Evolutionary conservation across 345 rosid species (phyloP).

Genomic region (Garcia nutans): DNA sequence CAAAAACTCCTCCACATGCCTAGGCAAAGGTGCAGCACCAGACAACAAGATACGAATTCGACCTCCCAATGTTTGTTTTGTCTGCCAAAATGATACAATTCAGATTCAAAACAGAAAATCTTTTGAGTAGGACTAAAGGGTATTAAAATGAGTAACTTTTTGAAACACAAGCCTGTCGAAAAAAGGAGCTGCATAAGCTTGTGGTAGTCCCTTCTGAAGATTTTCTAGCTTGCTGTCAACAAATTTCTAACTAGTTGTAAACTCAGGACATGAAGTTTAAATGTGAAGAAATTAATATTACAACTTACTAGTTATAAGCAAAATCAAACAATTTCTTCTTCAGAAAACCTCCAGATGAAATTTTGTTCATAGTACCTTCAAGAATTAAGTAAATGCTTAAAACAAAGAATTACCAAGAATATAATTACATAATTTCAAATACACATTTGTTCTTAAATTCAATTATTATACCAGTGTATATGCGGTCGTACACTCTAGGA

Average conservation of each 20-base stretch:
- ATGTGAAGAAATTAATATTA: conserved; percentile 2
- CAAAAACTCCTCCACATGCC: conserved; percentile 85
- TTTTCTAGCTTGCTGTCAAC: conserved; percentile 66
- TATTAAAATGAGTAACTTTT: conserved; percentile 46
- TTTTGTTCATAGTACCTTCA: conserved; percentile 66
- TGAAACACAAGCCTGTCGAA: conserved; percentile 74
- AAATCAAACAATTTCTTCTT: conserved; percentile 64
- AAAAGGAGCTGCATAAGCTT: conserved; percentile 82
- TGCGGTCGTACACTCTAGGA: conserved; percentile 84
- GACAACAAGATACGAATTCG: conserved; percentile 68
- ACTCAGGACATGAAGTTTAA: conserved; percentile 6
- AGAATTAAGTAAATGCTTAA: conserved; percentile 19
- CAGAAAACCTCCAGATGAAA: conserved; percentile 62
- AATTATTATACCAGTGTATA: conserved; percentile 57
- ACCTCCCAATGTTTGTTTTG: conserved; percentile 81
- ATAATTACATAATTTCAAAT: not conserved
- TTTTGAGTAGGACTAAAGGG: not conserved
- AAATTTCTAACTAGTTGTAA: conserved; percentile 22
- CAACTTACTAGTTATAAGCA: conserved; percentile 82
- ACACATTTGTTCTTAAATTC: not conserved
- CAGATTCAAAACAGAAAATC: conserved; percentile 3
- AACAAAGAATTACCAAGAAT: not conserved
- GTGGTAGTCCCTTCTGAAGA: conserved; percentile 69
- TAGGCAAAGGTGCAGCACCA: conserved; percentile 94
- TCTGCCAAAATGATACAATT: conserved; percentile 36